Evolutionary conservation across 352 stramenopile species (phyloP), one percentile per base, ranked within the genome.

Genomic region (Phytophthora nicotianae): DNA sequence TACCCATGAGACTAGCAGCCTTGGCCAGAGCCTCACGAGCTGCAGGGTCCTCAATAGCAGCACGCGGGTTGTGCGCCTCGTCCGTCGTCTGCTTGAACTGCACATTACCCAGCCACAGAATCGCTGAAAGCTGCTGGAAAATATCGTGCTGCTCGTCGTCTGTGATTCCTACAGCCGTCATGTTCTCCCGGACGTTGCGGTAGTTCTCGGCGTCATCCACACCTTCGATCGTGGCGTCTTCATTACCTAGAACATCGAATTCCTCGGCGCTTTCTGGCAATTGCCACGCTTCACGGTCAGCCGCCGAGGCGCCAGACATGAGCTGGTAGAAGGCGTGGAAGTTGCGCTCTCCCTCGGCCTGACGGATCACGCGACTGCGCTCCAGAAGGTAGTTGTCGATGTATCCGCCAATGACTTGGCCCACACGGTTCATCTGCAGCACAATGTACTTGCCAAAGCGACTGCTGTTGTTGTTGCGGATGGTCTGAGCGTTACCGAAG

Each of bases 281-380:
- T 43, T 89, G 74, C 81, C 81, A 91, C 21, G 75, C 62, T 50
- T 75, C 66, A 6, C 70, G 73, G 23, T 93, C 80, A 3, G 67
- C 62, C 5, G 77, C 65, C 6, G 64, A 83, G 21, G 81, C 88
- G 37, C 86, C 89, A 0, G 85, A 75, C 35, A 97, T 75, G 33
- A 98, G 66, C 74, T 98, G 90, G 76, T 98, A 98, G 70, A 98
- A 98, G 17, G 91, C 67, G 77, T 98, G 93, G 71, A 97, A 98
- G 72, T 97, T 98, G 54, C 93, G 88, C 72, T 98, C 93, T 50
- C 84, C 88, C 7, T 88, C 78, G 9, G 86, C 78, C 41, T 97
- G 91, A 58, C 83, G 74, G 52, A 95, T 90, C 55, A 98, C 83
- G 43, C 93, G 88, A 47, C 81, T 94, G 58, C 95, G 94, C 66